A percentile compares a stretch with the other conserved stretches of the same genome.
Evolutionary conservation across 2,329 filamentous ascomycete genomes (phyloP).

Genomic region (Ophioceras dolichostomum): DNA sequence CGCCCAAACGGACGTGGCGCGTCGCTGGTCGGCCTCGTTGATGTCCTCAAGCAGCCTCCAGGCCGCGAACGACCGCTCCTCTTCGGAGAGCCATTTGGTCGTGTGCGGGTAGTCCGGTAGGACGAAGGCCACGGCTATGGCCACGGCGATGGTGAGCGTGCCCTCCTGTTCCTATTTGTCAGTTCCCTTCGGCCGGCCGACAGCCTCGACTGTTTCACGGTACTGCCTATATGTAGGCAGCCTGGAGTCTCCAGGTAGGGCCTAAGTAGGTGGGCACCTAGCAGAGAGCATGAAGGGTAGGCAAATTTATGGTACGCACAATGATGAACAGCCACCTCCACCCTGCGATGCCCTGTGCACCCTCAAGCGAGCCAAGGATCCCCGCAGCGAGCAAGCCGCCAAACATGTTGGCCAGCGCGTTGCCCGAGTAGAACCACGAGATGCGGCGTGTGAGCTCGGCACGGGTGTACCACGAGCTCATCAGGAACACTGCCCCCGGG

Average conservation of each 20-base stretch:
- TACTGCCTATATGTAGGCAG: too few relatives aligned
- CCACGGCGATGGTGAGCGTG: conserved; percentile 15
- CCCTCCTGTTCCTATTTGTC: conserved; percentile 18
- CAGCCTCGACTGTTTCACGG: too few relatives aligned
- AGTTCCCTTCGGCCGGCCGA: not conserved
- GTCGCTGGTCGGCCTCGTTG: conserved; percentile 11
- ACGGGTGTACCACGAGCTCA: conserved; percentile 32
- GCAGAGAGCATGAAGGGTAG: not conserved
- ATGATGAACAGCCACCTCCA: conserved; percentile 18
- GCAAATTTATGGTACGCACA: too few relatives aligned
- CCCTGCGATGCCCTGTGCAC: conserved; percentile 4
- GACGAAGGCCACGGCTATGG: conserved; percentile 6
- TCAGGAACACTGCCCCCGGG: conserved; percentile 32
- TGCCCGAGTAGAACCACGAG: conserved; percentile 32
- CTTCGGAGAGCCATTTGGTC: conserved; percentile 8
- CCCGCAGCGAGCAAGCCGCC: conserved; percentile 37
- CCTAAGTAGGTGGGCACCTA: too few relatives aligned
- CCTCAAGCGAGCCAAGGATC: conserved; percentile 29
- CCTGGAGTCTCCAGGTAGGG: too few relatives aligned
- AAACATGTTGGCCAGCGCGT: conserved; percentile 36
- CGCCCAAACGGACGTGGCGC: conserved; percentile 6
- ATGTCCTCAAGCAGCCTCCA: conserved; percentile 9
- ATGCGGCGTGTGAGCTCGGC: conserved; percentile 30
- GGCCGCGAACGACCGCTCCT: conserved; percentile 8
- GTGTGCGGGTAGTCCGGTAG: conserved; percentile 9